Evolutionary conservation across 2,329 filamentous ascomycete species (phyloP).

Genomic region (Pseudogymnoascus sp.): DNA sequence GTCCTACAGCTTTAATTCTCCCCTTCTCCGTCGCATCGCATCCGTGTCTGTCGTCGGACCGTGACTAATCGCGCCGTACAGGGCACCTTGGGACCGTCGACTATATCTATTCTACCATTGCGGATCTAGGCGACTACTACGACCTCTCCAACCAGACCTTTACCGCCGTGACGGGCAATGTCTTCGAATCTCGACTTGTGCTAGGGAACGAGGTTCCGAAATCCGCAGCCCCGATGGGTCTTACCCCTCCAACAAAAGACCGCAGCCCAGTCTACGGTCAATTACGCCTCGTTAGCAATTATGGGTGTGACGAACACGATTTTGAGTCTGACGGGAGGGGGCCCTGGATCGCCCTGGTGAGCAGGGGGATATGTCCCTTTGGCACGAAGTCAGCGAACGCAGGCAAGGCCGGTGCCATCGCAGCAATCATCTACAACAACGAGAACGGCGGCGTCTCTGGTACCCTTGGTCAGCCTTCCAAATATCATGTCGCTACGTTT

Average conservation of each 20-base stretch:
- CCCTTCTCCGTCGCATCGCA: constrained; percentile 8
- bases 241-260: constrained; percentile 59
- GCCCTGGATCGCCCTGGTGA: constrained; percentile 59
- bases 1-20: constrained; percentile 3
- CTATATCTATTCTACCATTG: constrained; percentile 52
- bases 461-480: constrained; percentile 57
- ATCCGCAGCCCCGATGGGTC: constrained; percentile 50
- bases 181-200: constrained; percentile 52
- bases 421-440: constrained; percentile 70
- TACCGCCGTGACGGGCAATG: constrained; percentile 52
- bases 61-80: constrained; percentile 23
- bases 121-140: constrained; percentile 53
- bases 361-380: constrained; percentile 64
- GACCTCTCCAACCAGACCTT: constrained; percentile 57
- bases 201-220: constrained; percentile 45
- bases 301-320: constrained; percentile 58
- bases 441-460: constrained; percentile 51
- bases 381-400: constrained; percentile 63
- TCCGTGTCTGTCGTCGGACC: constrained; percentile 15
- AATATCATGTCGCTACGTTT: constrained; percentile 60
- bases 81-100: constrained; percentile 59
- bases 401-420: constrained; percentile 61
- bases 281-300: constrained; percentile 51
- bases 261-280: constrained; percentile 52
- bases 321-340: constrained; percentile 53